Base-by-base conservation (phyloP, 1,139 yeast species). In the Geotrichum cucujoidarum region DNA sequence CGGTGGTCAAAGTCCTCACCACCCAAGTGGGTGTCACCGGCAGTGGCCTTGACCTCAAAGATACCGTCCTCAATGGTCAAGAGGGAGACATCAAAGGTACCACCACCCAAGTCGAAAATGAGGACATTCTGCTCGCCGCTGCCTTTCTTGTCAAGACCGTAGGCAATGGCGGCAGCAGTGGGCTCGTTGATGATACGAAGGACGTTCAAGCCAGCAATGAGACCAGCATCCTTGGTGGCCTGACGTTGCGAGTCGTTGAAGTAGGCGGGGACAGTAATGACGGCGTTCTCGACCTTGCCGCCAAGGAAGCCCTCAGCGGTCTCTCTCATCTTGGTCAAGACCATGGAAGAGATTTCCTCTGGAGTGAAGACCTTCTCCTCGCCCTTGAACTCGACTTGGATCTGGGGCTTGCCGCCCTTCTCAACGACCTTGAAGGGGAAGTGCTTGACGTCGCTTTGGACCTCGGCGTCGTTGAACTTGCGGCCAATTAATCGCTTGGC, bases 21-120 rank as follows among this genome's bases (percentile, higher is more conserved):
- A 83, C 97, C 97, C 80, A 90, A 84, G 77, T 90, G 98, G 67
- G 97, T 92, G 78, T 90, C 97, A 88, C 98, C 98, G 71, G 97
- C 96, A 67, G 97, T 92, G 67, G 97, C 92, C 83, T 90, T 90
- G 70, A 92, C 98, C 70, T 94, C 90, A 84, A 90, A 90, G 68
- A 92, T 94, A 82, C 97, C 97, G 74, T 94, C 97, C 71, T 92
- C 95, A 71, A 92, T 88, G 79, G 88, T 86, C 73, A 90, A 79
- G 66, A 90, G 80, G 54, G 98, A 92, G 61, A 90, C 97, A 86
- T 89, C 97, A 77, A 89, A 89, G 72, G 97, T 89, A 81, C 96
- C 96, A 76, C 96, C 95, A 83, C 96, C 96, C 71, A 87, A 82
- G 75, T 87, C 96, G 79, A 88, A 87, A 69, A 88, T 88, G 69